Base-by-base conservation (phyloP, 2,329 filamentous ascomycete genomes). In the Penicillium rolfsii region DNA sequence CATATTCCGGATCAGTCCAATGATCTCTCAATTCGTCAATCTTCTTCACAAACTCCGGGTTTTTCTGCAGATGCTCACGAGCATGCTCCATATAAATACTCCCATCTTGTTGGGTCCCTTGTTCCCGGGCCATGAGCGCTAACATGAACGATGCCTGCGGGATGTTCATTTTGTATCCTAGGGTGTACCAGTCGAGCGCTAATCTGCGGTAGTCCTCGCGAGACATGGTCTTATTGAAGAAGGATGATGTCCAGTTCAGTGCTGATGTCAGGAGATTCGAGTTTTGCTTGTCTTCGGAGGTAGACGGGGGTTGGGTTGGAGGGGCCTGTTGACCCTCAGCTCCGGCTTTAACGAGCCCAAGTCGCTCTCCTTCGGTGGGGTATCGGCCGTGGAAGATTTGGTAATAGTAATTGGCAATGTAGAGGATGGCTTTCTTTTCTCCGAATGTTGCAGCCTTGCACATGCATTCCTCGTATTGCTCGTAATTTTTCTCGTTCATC, bases 371-470 rank as follows among this genome's bases (percentile, higher is more conserved):
- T 2, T 63, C 64, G 2, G 67, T 71, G 0, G 69, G 66, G 33
- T 69, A 68, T 35, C 62, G 57, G 4, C 72, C 70, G 12, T 65
- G 63, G n/a, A 41, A 71, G 6, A 66, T 76, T 46, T 68, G 71
- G 55, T 70, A 75, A 61, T 79, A 79, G 58, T 74, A 74, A 49
- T 76, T 74, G 3, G 70, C 77, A 8, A 79, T 65, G 35, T 69
- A 70, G n/a, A 69, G 59, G 59, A 72, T 74, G 2, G 76, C 74
- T 5, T 66, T 58, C 2, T 38, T n/a, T 38, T 75, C 46, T 6
- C 72, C 71, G 2, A 66, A 58, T 14, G 70, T 69, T 0, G 76
- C 77, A 30, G 74, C 73, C 55, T 71, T 71, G 45, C 48, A 65
- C 72, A 79, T 73, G 57, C 65, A 74, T 55, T 74, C 64, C 61